Base-by-base conservation (phyloP, 805 yeast species). In the Vanderwaltozyma verrucispora region DNA sequence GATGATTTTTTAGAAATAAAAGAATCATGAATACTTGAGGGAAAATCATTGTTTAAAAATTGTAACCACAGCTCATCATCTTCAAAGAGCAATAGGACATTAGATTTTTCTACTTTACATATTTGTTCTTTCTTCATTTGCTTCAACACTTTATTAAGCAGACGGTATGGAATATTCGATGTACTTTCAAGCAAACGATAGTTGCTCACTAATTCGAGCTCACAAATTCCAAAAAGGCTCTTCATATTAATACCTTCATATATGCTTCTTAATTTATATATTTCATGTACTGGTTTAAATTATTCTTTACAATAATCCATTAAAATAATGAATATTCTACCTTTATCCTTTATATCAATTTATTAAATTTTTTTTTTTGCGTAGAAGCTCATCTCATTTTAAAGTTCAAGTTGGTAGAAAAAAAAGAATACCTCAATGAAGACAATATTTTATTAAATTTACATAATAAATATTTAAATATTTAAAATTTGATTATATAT, bases 11-110 rank as follows among this genome's bases (percentile, higher is more conserved):
- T 51, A 4, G 56, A 45, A 1, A 59, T 48, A 38, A 38, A 64
- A 5, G 54, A 40, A 19, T 58, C 60, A 23, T 49, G 56, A 4
- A 55, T 49, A 45, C 59, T 53, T n/a, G 52, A 52, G 2, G 67
- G 64, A 41, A 58, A 65, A 17, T 65, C 63, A 28, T 42, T 49
- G 33, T 46, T 49, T 7, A 65, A 32, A 17, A 60, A 39, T 2
- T 44, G 38, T 3, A 38, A 38, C 70, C 70, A 65, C 2, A 61
- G 39, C 10, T 56, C 56, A 33, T 62, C 67, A 44, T 64, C 69
- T 28, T 65, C 68, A 31, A 65, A 51, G 1, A 64, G 45, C 19
- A 60, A 47, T 16, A 46, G 40, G 1, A 60, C 59, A 39, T 63
- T 63, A 3, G 35, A 39, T 17, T 37, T 34, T 39, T 65, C 70